Evolutionary conservation across 257 asterid genomes (phyloP), one percentile per base, ranked within the genome.

Genomic region (Petunia axillaris): DNA sequence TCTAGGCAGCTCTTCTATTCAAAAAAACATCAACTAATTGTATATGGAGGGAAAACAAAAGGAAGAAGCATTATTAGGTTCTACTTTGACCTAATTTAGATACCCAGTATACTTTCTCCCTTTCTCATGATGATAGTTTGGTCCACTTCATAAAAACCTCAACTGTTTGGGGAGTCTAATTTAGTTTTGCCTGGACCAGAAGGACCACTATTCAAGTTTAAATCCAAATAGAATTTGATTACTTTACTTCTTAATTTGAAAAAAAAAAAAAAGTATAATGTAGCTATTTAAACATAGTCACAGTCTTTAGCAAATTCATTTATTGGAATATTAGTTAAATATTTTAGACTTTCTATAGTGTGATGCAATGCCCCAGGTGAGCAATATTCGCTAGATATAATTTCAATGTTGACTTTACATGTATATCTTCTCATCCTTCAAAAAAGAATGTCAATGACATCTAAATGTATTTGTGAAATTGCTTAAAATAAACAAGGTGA

Each of bases 341-440:
- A 10, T 25, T 2, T 48, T 48, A 48, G 77, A 71, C 43, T 36
- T 25, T 44, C 2, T 50, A 2, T 71, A 48, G 25, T 58, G 77
- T 25, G 60, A 48, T 70, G 64, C 4, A 2, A 59, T 35, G 39
- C 38, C 65, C 25, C 25, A 59, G 13, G 59, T 46, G 60, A 48
- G 11, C 10, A 71, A 48, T 71, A 71, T 48, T 71, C 77, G 1
- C 3, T 71, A 35, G 58, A 9, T 11, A 71, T 71, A 71, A 71
- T 35, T 48, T 71, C 39, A 35, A 48, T 48, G 60, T 71, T 48
- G 77, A 71, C 77, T 71, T 10, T 10, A 48, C 60, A 35, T 35
- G 35, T 11, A 41, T 46, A 70, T 59, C 66, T 25, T 35, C 14
- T 60, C 4, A 35, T 68, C n/a, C 39, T 70, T 50, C 1, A 39